Evolutionary conservation across 306 rosid species (phyloP), one percentile per base, ranked within the genome.

Genomic region (Quillaja saponaria): DNA sequence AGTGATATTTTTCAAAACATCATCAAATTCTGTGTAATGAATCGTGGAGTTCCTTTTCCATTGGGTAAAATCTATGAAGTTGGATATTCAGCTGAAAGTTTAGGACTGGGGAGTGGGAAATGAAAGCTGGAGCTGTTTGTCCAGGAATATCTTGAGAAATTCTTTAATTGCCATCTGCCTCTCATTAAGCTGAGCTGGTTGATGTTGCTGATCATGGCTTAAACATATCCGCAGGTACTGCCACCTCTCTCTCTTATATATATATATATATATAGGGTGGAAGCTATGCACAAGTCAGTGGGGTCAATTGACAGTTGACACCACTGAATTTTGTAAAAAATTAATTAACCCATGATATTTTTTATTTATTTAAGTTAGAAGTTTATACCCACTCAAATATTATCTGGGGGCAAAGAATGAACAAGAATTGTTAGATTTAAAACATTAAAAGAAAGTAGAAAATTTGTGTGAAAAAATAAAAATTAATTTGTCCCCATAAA

Each of bases 181-280:
- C n/a, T n/a, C n/a, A n/a, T n/a, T n/a, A n/a, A n/a, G n/a, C 66
- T 72, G 67, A 21, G 58, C 75, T 74, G 58, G 54, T 61, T 64
- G 39, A 58, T 71, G 67, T 63, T 77, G 78, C 80, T 52, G 80
- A 63, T 70, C 77, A 54, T 45, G 61, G 56, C 61, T 61, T 66
- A 12, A 41, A 47, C 68, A 25, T 55, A 69, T 76, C 72, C 70
- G 68, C 78, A 82, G 96, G 96, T 84, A 79, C 49, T 21, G 10
- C 25, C 45, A 50, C 55, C 76, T 45, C 13, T 52, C 59, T 49
- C 61, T 39, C 40, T 9, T 54, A 13, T 55, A 18, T 34, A 20
- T 34, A 19, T 42, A 9, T 40, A 9, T 12, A n/a, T n/a, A n/a
- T n/a, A n/a, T n/a, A n/a, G n/a, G n/a, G n/a, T n/a, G n/a, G n/a